Percentiles rank a stretch among this genome's conserved stretches.
Conservation (phyloP, 768 basidiomycete genomes). For the Amanita pallidorosea region DNA sequence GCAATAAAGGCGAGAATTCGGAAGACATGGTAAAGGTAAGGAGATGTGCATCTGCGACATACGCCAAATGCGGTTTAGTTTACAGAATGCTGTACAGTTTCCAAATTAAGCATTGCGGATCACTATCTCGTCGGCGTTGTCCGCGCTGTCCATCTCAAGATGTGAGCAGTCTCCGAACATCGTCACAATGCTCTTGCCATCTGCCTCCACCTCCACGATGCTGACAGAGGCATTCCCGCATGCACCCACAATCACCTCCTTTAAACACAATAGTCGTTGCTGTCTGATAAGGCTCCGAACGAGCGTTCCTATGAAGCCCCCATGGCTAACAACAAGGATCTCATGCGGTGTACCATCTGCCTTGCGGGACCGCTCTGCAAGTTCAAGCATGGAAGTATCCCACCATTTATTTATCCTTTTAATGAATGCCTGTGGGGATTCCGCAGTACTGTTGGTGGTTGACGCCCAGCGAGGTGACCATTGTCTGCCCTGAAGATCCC, state of each 20-base stretch:
- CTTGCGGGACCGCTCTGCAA: conserved; percentile 12
- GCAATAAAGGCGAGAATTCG: conserved; percentile 40
- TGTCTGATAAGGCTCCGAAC: conserved; percentile 35
- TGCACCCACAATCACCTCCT: conserved; percentile 21
- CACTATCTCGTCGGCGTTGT: conserved; percentile 41
- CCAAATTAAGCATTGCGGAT: neutral
- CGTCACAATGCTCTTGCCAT: conserved; percentile 29
- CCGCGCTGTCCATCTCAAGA: conserved; percentile 28
- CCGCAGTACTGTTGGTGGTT: conserved; percentile 21
- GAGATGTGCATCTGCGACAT: too few species aligned
- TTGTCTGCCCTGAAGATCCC: conserved; percentile 43
- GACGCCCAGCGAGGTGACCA: conserved; percentile 8
- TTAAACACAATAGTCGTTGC: conserved; percentile 23
- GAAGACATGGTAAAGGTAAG: conserved; percentile 21
- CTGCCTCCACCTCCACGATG: conserved; percentile 39
- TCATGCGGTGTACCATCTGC: conserved; percentile 18
- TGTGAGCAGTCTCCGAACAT: conserved; percentile 49
- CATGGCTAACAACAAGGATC: conserved; percentile 58
- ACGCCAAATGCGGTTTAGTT: neutral
- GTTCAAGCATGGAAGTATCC: conserved; percentile 30
- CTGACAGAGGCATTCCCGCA: conserved; percentile 51
- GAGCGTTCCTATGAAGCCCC: conserved; percentile 48
- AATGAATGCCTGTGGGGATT: conserved; percentile 28
- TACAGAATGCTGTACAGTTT: neutral
- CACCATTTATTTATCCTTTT: conserved; percentile 56